These are phyloP conservation scores for Podospora tetraspora DNA, from an alignment of 495 filamentous ascomycete species.

Conservation along the genomic window DNA sequence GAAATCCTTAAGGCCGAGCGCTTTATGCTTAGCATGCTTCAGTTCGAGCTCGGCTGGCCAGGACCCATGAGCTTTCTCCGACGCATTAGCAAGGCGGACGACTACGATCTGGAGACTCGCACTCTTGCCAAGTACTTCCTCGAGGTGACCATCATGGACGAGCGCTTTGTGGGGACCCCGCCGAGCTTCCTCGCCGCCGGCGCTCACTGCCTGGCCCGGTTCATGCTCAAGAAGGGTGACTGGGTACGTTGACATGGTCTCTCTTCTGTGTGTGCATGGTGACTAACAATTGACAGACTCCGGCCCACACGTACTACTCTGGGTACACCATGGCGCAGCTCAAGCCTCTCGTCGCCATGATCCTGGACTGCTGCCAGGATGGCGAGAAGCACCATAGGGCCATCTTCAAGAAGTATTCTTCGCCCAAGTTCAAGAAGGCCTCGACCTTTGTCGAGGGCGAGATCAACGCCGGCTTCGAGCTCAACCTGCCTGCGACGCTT, in stretches of 20 bases:
- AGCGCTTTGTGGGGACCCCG: conserved; percentile 86
- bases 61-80: conserved; percentile 97
- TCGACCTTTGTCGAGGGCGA: conserved; percentile 73
- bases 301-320: conserved; percentile 82
- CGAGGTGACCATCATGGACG: conserved; percentile 95
- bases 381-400: conserved; percentile 75
- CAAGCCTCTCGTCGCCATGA: conserved; percentile 64
- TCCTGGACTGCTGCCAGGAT: conserved; percentile 82
- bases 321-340: conserved; percentile 86
- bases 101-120: conserved; percentile 92
- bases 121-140: conserved; percentile 98
- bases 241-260: conserved; percentile 63
- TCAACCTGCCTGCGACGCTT: conserved; percentile 25
- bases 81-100: conserved; percentile 96
- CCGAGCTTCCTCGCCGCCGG: conserved; percentile 89
- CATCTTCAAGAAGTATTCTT: conserved; percentile 86
- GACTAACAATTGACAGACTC: conserved; percentile 52
- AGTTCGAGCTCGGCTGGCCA: conserved; percentile 93
- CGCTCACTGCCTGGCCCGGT: conserved; percentile 85
- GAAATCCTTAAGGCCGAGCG: conserved; percentile 96
- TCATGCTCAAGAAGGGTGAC: conserved; percentile 80
- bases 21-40: conserved; percentile 94
- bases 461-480: conserved; percentile 51
- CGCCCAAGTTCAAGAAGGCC: conserved; percentile 74
- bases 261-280: conserved; percentile 1